Percentiles rank a stretch among this genome's conserved stretches.
phyloP scores from a whole-genome alignment of 495 filamentous ascomycete species.

The Penicillium ucsense region DNA sequence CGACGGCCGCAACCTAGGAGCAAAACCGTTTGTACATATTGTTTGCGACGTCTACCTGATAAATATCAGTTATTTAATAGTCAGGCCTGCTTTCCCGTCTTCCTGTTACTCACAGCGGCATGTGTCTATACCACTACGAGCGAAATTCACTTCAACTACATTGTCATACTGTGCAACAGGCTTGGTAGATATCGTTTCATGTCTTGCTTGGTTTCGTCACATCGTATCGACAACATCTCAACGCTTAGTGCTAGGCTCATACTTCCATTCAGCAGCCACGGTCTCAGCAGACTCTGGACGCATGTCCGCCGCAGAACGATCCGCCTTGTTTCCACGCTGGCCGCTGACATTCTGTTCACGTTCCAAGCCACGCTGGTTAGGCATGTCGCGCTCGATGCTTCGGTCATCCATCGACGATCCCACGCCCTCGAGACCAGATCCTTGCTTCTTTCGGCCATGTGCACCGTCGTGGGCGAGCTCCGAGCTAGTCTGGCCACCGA shows the following conservation, averaged over 20 bases:
- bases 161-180: no score
- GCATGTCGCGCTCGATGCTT: slow-evolving; percentile 16
- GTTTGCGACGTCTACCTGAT: no score
- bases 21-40: not conserved
- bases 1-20: not conserved
- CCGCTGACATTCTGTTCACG: slow-evolving; percentile 15
- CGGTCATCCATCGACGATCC: slow-evolving; percentile 29
- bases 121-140: no score
- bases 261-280: slow-evolving; percentile 37
- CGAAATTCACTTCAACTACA: no score
- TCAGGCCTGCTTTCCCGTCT: no score
- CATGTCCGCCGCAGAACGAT: slow-evolving; percentile 32
- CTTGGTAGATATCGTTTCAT: no score
- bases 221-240: no score
- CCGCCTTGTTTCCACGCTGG: slow-evolving; percentile 21
- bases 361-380: slow-evolving; percentile 23
- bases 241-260: slow-evolving; percentile 23
- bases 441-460: slow-evolving; percentile 42
- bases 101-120: no score
- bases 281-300: slow-evolving; percentile 36
- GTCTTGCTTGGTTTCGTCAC: no score
- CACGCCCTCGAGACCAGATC: slow-evolving; percentile 44
- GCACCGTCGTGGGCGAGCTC: slow-evolving; percentile 49
- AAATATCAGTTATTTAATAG: no score
- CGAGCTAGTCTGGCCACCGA: slow-evolving; percentile 47